A percentile compares a stretch with the other conserved stretches of the same genome.
Evolutionary conservation across 2,329 filamentous ascomycete species (phyloP).

Genomic region (Fusarium algeriense): DNA sequence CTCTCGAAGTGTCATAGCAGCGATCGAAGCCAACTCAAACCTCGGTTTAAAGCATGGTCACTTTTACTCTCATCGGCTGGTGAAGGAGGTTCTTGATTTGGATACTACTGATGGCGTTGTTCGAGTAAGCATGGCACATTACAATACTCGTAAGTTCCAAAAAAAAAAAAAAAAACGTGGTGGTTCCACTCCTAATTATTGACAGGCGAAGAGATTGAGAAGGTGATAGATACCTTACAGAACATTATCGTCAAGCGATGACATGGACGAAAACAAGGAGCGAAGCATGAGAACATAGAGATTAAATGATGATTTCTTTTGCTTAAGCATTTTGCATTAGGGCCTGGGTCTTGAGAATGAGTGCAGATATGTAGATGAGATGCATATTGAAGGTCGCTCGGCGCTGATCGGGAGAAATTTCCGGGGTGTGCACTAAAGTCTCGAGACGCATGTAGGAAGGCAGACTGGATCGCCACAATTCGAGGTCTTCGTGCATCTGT

Average conservation of each 20-base stretch:
- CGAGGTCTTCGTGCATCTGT: background rate
- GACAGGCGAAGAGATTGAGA: slow-evolving; percentile 7
- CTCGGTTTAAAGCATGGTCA: slow-evolving; percentile 75
- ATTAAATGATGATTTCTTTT: rapidly evolving
- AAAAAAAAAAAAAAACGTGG: rapidly evolving
- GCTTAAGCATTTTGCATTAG: rapidly evolving
- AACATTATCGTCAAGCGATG: background rate
- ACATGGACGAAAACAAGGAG: rapidly evolving
- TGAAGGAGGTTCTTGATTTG: slow-evolving; percentile 69
- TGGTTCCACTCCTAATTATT: background rate
- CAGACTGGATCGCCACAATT: background rate
- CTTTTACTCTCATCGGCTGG: slow-evolving; percentile 76
- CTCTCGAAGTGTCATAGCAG: slow-evolving; percentile 70
- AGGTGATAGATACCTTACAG: background rate
- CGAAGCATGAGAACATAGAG: rapidly evolving
- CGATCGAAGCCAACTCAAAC: slow-evolving; percentile 68
- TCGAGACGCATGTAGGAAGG: background rate
- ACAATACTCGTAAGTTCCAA: slow-evolving; percentile 73
- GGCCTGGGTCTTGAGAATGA: background rate
- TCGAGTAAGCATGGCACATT: slow-evolving; percentile 78
- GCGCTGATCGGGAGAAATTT: background rate
- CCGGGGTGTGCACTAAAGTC: rapidly evolving
- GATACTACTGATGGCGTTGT: slow-evolving; percentile 70
- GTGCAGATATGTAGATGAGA: background rate
- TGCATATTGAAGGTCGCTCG: background rate